Conservation (phyloP, 139 green algal genomes). For the Pleodorina starrii region DNA sequence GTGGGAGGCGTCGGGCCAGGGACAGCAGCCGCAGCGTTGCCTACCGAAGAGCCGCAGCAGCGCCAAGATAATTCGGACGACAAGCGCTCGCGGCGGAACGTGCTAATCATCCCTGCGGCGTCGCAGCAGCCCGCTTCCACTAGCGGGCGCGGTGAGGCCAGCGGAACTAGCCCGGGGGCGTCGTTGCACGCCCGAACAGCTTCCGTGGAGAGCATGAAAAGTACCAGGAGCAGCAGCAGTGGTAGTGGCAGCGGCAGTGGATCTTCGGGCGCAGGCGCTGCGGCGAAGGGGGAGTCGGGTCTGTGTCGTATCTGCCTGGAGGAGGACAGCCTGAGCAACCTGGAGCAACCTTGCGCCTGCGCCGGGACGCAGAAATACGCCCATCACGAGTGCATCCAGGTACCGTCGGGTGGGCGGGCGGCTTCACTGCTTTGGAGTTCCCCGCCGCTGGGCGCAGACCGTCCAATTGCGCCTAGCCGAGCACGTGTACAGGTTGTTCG, state of each 20-base stretch:
- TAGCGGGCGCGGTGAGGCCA: neutral
- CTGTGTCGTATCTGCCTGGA: conserved; percentile 37
- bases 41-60: neutral
- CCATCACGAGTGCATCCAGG: conserved; percentile 59
- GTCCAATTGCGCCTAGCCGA: too few relatives aligned
- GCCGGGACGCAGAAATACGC: conserved; percentile 50
- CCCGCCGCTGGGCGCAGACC: too few relatives aligned
- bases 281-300: neutral
- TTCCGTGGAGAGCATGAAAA: conserved; percentile 2
- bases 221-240: conserved; percentile 1
- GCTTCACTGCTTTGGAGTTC: too few relatives aligned
- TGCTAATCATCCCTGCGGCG: neutral
- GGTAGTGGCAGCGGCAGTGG: neutral
- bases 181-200: neutral
- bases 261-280: neutral
- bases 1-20: neutral
- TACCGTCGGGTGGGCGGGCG: neutral
- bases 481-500: too few relatives aligned
- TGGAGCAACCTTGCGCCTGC: conserved; percentile 49
- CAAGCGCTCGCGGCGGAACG: neutral
- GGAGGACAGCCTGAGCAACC: conserved; percentile 44
- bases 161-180: neutral
- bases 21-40: neutral
- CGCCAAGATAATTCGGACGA: neutral
- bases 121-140: neutral